phyloP scores from a whole-genome alignment of 106 monocot genomes.

The Cymbidium sinense region DNA sequence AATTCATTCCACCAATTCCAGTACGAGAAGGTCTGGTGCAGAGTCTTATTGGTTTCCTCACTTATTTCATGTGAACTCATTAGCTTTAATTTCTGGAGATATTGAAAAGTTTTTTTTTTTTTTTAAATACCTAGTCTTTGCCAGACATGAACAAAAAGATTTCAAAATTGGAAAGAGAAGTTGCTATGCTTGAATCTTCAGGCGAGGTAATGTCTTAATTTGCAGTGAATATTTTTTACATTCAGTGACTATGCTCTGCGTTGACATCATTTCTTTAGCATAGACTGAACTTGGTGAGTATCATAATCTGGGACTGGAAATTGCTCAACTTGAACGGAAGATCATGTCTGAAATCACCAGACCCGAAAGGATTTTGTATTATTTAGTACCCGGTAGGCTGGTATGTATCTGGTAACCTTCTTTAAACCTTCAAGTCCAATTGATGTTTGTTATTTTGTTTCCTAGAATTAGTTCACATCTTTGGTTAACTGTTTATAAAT shows the following conservation, averaged over 20 bases:
- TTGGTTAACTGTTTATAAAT: not conserved
- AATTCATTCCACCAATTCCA: conserved; percentile 99
- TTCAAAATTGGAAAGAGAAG: conserved; percentile 76
- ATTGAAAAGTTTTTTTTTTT: not conserved
- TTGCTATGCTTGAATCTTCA: conserved; percentile 80
- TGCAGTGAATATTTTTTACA: not conserved
- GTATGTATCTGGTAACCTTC: conserved; percentile 35
- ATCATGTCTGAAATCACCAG: conserved; percentile 94
- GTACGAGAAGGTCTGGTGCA: conserved; percentile 71
- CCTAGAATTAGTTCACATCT: not conserved
- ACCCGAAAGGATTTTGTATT: conserved; percentile 77
- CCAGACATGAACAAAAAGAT: conserved; percentile 68
- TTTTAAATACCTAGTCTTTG: conserved; percentile 48
- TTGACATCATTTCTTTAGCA: conserved; percentile 5
- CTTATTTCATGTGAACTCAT: conserved; percentile 2
- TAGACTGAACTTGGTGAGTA: conserved; percentile 82
- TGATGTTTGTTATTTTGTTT: not conserved
- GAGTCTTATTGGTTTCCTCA: not conserved
- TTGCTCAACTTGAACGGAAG: conserved; percentile 81
- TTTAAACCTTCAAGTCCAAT: not conserved
- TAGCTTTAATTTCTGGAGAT: not conserved
- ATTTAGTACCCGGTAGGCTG: conserved; percentile 86
- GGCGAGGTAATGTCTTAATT: conserved; percentile 55
- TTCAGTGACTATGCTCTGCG: not conserved
- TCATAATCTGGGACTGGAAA: conserved; percentile 74